Base-by-base conservation (phyloP, 2,329 filamentous ascomycete species). In the Clonostachys solani region DNA sequence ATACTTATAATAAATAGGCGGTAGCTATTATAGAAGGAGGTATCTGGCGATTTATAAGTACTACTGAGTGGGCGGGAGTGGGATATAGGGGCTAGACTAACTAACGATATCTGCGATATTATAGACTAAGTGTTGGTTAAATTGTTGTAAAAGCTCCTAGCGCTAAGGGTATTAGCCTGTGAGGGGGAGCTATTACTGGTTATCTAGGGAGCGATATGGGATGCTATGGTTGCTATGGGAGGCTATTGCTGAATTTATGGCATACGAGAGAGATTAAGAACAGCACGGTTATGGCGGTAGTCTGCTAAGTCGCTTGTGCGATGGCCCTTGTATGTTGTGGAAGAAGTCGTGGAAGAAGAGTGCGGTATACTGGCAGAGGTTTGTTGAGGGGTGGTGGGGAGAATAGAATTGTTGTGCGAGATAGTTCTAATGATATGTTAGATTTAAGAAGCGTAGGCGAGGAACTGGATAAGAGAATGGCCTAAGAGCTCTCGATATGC, bases 1-100 rank as follows among this genome's bases (percentile, higher is more conserved):
- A 92, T 84, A 66, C 92, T 96, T 37, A 90, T 91, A 44, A 90
- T 80, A 5, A 92, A 97, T 3, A 92, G 92, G 44, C 92, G 81
- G 52, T 92, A 77, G 56, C 88, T 86, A 60, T 95, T 88, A 49
- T 74, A 72, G 51, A 78, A 84, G 9, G 80, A 75, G 5, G 81
- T 80, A 44, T 88, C 86, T 55, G 76, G 81, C 51, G 75, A 73
- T 51, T 73, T 76, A 46, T 61, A 52, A 43, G 18, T n/a, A n/a
- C n/a, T n/a, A n/a, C n/a, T n/a, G n/a, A n/a, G 35, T 13, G 51
- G 44, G 47, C 60, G 61, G 52, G 56, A 59, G 51, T 55, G 62
- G 49, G 52, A 53, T 45, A 51, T 57, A 29, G 59, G 36, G 3
- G 81, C 77, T 37, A 84, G 80, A 58, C 86, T 84, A 47, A 81